Percentiles rank a stretch among this genome's conserved stretches.
Evolutionary conservation across 1,284 basidiomycete genomes (phyloP).

Genomic region (Crocinoboletus sp.): DNA sequence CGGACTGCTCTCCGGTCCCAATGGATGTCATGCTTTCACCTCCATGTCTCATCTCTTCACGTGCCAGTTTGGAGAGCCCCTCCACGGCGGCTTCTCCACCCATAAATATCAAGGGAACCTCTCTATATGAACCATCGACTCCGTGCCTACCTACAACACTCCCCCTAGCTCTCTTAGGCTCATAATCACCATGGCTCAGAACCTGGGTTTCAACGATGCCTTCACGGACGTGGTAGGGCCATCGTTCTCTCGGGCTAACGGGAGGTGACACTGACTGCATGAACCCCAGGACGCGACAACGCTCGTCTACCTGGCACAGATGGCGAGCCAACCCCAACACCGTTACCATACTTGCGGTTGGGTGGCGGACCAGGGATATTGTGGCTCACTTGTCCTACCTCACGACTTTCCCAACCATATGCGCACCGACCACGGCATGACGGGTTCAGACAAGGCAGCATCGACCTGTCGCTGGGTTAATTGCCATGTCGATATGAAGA

Average conservation of each 20-base stretch:
- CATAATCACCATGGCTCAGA: slow-evolving; percentile 5
- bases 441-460: slow-evolving; percentile 11
- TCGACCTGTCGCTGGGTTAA: slow-evolving; percentile 18
- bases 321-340: slow-evolving; percentile 3
- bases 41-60: slow-evolving; percentile 20
- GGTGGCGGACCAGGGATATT: not conserved
- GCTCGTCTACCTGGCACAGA: slow-evolving; percentile 1
- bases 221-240: slow-evolving; percentile 19
- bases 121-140: slow-evolving; percentile 2
- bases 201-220: slow-evolving; percentile 2
- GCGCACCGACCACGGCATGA: slow-evolving; percentile 20
- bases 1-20: slow-evolving; percentile 14
- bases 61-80: slow-evolving; percentile 19
- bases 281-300: slow-evolving; percentile 6
- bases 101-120: slow-evolving; percentile 21
- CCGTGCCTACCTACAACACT: slow-evolving; percentile 1
- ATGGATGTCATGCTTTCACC: slow-evolving; percentile 9
- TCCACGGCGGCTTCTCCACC: slow-evolving; percentile 15
- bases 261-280: slow-evolving; percentile 3
- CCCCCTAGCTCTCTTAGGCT: not conserved
- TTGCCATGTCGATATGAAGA: slow-evolving; percentile 23
- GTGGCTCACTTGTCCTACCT: slow-evolving; percentile 6
- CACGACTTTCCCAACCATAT: slow-evolving; percentile 23
- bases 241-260: not conserved
- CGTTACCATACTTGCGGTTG: slow-evolving; percentile 18